These are phyloP conservation scores for Digitaria exilis DNA, from an alignment of 202 grass and related monocot genomes.

Conservation along the genomic window DNA sequence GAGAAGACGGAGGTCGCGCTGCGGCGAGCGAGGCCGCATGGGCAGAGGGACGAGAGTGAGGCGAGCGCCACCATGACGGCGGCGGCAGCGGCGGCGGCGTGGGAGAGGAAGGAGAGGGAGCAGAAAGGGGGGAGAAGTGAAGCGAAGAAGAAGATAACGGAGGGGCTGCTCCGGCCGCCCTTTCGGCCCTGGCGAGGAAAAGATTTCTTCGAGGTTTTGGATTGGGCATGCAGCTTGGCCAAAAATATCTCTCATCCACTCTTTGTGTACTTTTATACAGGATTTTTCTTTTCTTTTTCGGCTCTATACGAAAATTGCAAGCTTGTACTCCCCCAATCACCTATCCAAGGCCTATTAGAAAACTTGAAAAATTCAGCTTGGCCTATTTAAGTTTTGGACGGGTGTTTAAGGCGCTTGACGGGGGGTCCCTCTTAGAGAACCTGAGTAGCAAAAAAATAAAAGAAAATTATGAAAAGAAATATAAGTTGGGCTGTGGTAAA, in stretches of 20 bases:
- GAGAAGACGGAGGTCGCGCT: slow-evolving; percentile 34
- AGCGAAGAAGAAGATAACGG: slow-evolving; percentile 40
- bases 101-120: background rate
- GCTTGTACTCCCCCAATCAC: no score
- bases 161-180: background rate
- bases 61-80: slow-evolving; percentile 83
- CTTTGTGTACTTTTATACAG: background rate
- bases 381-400: no score
- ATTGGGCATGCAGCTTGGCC: background rate
- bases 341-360: no score
- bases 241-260: slow-evolving; percentile 31
- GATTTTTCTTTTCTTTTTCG: background rate
- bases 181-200: background rate
- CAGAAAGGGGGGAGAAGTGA: background rate
- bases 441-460: no score
- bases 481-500: no score
- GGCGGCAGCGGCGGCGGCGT: background rate
- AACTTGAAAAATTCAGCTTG: no score
- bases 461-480: no score
- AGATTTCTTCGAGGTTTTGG: background rate
- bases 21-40: slow-evolving; percentile 55
- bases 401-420: no score
- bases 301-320: background rate
- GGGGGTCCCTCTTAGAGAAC: no score
- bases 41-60: slow-evolving; percentile 62